phyloP scores from a whole-genome alignment of 1,139 yeast species.

The Yamadazyma triangularis region DNA sequence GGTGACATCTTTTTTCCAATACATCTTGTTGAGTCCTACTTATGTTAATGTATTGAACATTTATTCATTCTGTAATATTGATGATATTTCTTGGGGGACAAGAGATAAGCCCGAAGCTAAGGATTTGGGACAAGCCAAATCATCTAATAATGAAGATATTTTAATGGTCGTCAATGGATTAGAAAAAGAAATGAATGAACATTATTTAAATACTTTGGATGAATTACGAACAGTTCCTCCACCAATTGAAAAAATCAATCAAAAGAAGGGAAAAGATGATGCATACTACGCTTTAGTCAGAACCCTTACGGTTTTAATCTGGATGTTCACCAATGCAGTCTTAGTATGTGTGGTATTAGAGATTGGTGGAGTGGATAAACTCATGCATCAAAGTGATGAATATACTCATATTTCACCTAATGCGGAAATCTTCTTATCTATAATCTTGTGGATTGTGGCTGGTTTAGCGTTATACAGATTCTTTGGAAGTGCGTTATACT shows the following conservation, averaged over 20 bases:
- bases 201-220: constrained; percentile 50
- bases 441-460: constrained; percentile 48
- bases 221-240: constrained; percentile 32
- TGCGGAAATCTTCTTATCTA: constrained; percentile 38
- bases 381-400: constrained; percentile 14
- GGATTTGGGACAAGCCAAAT: constrained; percentile 69
- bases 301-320: constrained; percentile 42
- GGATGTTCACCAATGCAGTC: constrained; percentile 44
- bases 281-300: constrained; percentile 43
- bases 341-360: constrained; percentile 40
- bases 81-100: constrained; percentile 88
- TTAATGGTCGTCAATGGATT: constrained; percentile 66
- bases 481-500: constrained; percentile 35
- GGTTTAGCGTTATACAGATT: constrained; percentile 43
- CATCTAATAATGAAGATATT: constrained; percentile 57
- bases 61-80: constrained; percentile 81
- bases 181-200: constrained; percentile 55
- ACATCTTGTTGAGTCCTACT: constrained; percentile 66
- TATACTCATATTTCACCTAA: constrained; percentile 27
- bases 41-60: constrained; percentile 77
- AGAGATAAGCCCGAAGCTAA: constrained; percentile 63
- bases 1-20: constrained; percentile 70
- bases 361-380: constrained; percentile 35
- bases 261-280: constrained; percentile 29
- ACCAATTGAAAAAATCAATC: constrained; percentile 15